Percentiles rank a stretch among this genome's conserved stretches.
These are phyloP conservation scores for Saksenaea vasiformis DNA, from an alignment of 371 early-diverging fungal species.

Conservation along the genomic window DNA sequence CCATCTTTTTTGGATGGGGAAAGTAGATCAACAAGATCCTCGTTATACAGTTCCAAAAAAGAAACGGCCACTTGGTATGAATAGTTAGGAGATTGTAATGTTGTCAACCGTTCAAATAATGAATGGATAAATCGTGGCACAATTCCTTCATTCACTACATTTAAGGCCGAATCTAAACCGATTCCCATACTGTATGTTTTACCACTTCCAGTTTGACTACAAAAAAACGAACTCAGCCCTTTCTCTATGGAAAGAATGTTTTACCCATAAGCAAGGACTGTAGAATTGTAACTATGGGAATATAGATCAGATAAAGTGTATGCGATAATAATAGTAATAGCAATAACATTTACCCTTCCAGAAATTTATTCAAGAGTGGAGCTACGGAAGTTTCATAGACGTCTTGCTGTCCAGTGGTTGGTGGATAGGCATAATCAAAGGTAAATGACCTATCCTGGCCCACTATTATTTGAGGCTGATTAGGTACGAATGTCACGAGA, in stretches of 20 bases:
- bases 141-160: constrained; percentile 60
- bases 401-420: constrained; percentile 64
- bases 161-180: constrained; percentile 36
- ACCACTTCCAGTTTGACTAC: constrained; percentile 57
- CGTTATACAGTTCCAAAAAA: constrained; percentile 96
- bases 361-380: constrained; percentile 77
- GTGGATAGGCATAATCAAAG: constrained; percentile 86
- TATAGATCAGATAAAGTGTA: too few species aligned
- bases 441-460: constrained; percentile 73
- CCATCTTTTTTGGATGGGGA: constrained; percentile 31
- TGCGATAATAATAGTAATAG: too few species aligned
- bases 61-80: constrained; percentile 66
- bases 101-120: constrained; percentile 54
- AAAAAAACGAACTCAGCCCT: constrained; percentile 30
- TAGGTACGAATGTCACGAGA: constrained; percentile 62
- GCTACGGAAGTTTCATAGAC: constrained; percentile 72
- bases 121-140: constrained; percentile 83
- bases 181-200: constrained; percentile 60
- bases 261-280: constrained; percentile 95
- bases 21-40: constrained; percentile 86
- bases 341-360: constrained; percentile 96
- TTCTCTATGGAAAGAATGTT: constrained; percentile 11
- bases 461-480: constrained; percentile 63
- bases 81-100: constrained; percentile 39
- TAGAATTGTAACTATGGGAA: constrained; percentile 69